Percentiles rank a stretch among this genome's conserved stretches.
phyloP scores from a whole-genome alignment of 208 protist genomes.

The Phytomonas francai region DNA sequence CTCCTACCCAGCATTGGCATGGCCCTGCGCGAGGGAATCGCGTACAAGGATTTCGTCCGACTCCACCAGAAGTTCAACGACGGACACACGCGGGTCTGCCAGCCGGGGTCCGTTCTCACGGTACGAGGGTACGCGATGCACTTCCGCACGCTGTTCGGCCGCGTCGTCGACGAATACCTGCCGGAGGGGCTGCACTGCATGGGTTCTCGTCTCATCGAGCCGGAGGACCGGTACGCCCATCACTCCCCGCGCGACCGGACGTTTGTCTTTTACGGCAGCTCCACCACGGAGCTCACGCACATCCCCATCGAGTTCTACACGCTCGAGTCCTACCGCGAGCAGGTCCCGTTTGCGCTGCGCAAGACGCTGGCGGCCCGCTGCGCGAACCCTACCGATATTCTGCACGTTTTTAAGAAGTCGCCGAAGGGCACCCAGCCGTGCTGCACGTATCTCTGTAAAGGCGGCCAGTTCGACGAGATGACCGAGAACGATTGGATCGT shows the following conservation, averaged over 20 bases:
- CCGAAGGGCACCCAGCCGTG: constrained; percentile 64
- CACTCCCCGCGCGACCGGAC: constrained; percentile 49
- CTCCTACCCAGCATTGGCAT: constrained; percentile 83
- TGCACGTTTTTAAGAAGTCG: constrained; percentile 71
- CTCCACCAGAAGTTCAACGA: constrained; percentile 80
- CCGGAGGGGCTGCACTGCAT: constrained; percentile 76
- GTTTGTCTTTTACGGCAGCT: constrained; percentile 85
- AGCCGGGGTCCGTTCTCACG: constrained; percentile 54
- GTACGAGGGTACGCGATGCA: constrained; percentile 82
- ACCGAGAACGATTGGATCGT: constrained; percentile 80
- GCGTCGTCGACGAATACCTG: constrained; percentile 84
- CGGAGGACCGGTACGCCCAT: constrained; percentile 35
- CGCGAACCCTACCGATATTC: constrained; percentile 41
- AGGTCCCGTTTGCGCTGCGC: constrained; percentile 76
- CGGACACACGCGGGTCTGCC: constrained; percentile 52
- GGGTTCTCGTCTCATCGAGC: constrained; percentile 84
- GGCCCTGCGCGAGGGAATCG: constrained; percentile 50
- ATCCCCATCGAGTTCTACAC: constrained; percentile 91
- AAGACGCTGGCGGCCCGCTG: constrained; percentile 75
- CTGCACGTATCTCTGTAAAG: constrained; percentile 84
- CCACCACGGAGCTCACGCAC: constrained; percentile 67
- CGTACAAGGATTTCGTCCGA: constrained; percentile 82
- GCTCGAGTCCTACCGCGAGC: constrained; percentile 89
- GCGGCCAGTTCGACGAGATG: constrained; percentile 85
- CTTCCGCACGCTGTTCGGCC: constrained; percentile 84